phyloP scores from a whole-genome alignment of 345 rosid species.

The Pistacia atlantica region DNA sequence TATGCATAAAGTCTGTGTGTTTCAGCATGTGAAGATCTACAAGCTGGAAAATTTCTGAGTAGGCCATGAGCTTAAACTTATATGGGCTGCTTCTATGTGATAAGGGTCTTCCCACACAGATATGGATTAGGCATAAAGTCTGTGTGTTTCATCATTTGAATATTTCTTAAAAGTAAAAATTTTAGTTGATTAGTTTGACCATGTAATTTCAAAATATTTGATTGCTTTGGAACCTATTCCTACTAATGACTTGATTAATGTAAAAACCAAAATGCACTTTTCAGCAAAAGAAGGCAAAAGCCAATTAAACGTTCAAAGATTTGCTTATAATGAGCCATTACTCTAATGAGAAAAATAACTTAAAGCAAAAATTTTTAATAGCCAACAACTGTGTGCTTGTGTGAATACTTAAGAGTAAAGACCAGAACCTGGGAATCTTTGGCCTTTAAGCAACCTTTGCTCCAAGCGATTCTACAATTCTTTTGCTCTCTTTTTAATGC shows the following conservation, averaged over 20 bases:
- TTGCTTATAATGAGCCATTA: background rate
- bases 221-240: slow-evolving; percentile 1
- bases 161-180: no score
- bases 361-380: background rate
- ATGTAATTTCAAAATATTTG: background rate
- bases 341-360: background rate
- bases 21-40: background rate
- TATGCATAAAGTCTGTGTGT: background rate
- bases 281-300: background rate
- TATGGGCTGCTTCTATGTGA: background rate
- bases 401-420: slow-evolving; percentile 36
- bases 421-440: slow-evolving; percentile 61
- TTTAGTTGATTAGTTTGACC: background rate
- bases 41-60: background rate
- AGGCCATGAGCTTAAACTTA: background rate
- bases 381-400: slow-evolving; percentile 10
- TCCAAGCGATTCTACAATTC: slow-evolving; percentile 72
- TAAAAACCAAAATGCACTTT: background rate
- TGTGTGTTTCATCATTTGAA: no score
- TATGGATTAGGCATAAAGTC: no score
- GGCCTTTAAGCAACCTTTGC: slow-evolving; percentile 89
- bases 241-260: background rate
- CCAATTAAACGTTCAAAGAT: background rate
- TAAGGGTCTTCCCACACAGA: background rate
- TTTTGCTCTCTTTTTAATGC: slow-evolving; percentile 10